Percentiles rank a stretch among this genome's conserved stretches.
These are phyloP conservation scores for Pseudonitzschia pungens DNA, from an alignment of 108 stramenopile genomes.

Conservation along the genomic window DNA sequence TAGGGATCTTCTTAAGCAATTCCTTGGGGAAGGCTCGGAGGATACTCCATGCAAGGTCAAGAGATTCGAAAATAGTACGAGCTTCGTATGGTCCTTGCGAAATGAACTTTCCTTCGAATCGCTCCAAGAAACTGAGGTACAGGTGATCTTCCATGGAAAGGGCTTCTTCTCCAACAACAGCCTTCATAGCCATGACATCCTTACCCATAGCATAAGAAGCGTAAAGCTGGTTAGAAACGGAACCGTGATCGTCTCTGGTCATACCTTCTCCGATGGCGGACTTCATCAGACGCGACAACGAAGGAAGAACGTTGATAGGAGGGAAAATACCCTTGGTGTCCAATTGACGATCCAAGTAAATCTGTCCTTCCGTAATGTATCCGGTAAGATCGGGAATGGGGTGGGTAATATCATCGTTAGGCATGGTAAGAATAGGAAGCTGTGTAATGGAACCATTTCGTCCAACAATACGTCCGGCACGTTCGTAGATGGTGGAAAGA, in stretches of 20 bases:
- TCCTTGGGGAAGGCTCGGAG: constrained; percentile 99
- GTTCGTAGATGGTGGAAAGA: constrained; percentile 99
- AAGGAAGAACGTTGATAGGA: constrained; percentile 99
- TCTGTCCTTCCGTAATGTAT: constrained; percentile 99
- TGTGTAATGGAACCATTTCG: constrained; percentile 99
- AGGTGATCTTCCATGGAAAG: constrained; percentile 99
- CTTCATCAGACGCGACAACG: constrained; percentile 99
- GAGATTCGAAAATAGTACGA: constrained; percentile 97
- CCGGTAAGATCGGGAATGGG: constrained; percentile 99
- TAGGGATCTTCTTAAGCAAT: constrained; percentile 99
- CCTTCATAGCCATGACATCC: constrained; percentile 99
- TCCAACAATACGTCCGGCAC: constrained; percentile 98
- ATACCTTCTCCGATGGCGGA: constrained; percentile 99
- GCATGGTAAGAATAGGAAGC: constrained; percentile 99
- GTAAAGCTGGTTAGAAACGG: constrained; percentile 99
- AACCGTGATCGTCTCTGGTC: constrained; percentile 97
- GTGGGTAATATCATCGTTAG: constrained; percentile 99
- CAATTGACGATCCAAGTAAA: constrained; percentile 97
- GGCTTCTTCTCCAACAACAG: constrained; percentile 99
- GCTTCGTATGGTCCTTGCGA: constrained; percentile 98
- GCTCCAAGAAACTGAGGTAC: constrained; percentile 97
- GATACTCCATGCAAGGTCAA: constrained; percentile 98
- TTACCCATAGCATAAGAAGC: constrained; percentile 99
- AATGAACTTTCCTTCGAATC: constrained; percentile 98
- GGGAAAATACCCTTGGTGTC: constrained; percentile 99